Evolutionary conservation across 2,329 filamentous ascomycete species (phyloP), one percentile per base, ranked within the genome.

Genomic region (Aspergillus phoenicis): DNA sequence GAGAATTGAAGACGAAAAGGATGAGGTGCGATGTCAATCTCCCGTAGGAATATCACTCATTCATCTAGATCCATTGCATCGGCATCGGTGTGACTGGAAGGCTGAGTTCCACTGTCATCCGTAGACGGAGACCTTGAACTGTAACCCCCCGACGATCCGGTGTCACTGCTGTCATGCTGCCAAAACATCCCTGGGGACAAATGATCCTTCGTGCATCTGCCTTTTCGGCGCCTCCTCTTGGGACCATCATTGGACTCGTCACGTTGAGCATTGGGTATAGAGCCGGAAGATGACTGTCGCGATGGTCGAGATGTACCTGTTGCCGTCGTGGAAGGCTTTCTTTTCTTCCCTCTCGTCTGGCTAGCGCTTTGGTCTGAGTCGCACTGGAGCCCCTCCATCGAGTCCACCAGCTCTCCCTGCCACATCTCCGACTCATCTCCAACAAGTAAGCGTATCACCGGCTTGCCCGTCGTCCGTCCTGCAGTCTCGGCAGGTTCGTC

Each of bases 61-160:
- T 62, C 77, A 58, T 76, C 73, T 49, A 76, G 64, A 39, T 77
- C 75, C 75, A 77, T 77, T 17, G 66, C 63, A 15, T 77, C 74
- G 8, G 57, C 48, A 3, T 61, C n/a, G 15, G 62, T 41, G 33
- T 55, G 47, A 24, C 66, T 66, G 22, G 63, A 56, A 17, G 53
- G 43, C 11, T 68, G 65, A 10, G 58, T 47, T 24, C 64, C 66
- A 56, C 60, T 67, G 22, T 59, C 53, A 57, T 69, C 66, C 15
- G 65, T 63, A 6, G 71, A 72, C 3, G 59, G 59, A 15, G 62
- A 53, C 8, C 67, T 61, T 5, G 71, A 66, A 28, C 66, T 67
- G 22, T 65, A 70, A 52, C 67, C 67, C 20, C 62, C 55, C 26
- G 64, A 66, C 7, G 54, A 61, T 20, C 60, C 63, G 2, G 64